Evolutionary conservation across 1,284 basidiomycete genomes (phyloP), one percentile per base, ranked within the genome.

Genomic region (Vanrija sp.): DNA sequence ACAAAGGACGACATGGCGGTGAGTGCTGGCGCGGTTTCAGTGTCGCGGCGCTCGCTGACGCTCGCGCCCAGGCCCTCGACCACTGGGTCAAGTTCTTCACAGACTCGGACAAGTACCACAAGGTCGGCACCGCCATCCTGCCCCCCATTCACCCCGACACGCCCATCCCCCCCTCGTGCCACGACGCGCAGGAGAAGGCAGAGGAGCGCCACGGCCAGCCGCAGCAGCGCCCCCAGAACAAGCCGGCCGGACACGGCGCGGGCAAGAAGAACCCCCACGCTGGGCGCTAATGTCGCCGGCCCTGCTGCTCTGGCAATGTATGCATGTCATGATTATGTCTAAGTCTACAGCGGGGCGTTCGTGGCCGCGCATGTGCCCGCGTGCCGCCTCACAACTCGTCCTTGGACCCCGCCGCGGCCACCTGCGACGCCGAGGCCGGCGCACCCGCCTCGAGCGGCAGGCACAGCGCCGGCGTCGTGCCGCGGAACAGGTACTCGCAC

Each of bases 401-500:
- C 65, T 72, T 72, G 46, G 51, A 60, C 26, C 49, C 52, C 38
- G 23, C 38, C 25, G 23, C 38, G 16, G 39, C 15, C 16, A 39
- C 43, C 46, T 43, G 38, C 5, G 38, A 21, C 29, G 44, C 28
- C 7, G 39, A 10, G 4, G 23, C 39, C 43, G 44, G 45, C 14
- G 10, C 40, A 9, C 18, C 19, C 2, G 43, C 53, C 34, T 61
- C 67, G n/a, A 67, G 56, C 1, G 89, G 88, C 72, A 85, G 81
- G 75, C 95, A 98, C 38, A 98, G 79, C 1, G 94, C 94, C 6
- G 95, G 96, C 0, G 86, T 86, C 26, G 88, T 91, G 12, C 85
- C 91, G 49, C 86, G 89, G 72, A 96, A 85, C 67, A 86, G 84
- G 72, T 98, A 98, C 76, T 95, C 91, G 79, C 95, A 98, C 79